These are phyloP conservation scores for Mortierella hygrophila DNA, from an alignment of 192 early-diverging fungal genomes.

Conservation along the genomic window DNA sequence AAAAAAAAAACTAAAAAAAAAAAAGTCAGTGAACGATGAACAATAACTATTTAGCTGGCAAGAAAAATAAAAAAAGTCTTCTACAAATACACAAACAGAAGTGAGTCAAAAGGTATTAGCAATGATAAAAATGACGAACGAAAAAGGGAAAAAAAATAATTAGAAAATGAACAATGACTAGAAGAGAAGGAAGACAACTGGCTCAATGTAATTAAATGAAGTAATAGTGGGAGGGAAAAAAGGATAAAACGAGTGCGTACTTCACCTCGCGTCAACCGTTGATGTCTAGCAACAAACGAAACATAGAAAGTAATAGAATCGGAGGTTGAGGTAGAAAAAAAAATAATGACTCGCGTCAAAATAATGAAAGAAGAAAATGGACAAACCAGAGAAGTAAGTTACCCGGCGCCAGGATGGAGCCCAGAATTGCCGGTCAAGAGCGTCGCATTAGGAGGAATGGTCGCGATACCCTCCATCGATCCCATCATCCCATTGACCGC, in stretches of 20 bases:
- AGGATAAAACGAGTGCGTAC: too few species aligned
- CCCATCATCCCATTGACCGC: background rate
- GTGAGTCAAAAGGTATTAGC: background rate
- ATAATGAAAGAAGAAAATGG: too few species aligned
- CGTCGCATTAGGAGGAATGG: background rate
- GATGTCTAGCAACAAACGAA: too few species aligned
- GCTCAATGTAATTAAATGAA: background rate
- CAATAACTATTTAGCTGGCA: too few species aligned
- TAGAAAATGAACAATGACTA: background rate
- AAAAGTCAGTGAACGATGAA: too few species aligned
- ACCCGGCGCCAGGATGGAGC: background rate
- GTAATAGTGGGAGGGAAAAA: background rate
- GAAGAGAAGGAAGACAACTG: background rate
- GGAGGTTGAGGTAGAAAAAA: too few species aligned
- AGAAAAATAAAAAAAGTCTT: background rate
- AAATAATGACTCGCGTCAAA: too few species aligned
- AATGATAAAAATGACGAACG: background rate
- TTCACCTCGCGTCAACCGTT: too few species aligned
- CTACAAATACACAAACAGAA: background rate
- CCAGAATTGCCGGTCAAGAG: background rate
- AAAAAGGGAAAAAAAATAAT: background rate
- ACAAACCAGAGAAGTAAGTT: background rate
- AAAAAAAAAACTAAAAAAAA: too few species aligned
- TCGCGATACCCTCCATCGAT: conserved; percentile 1
- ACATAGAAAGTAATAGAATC: too few species aligned